Base-by-base conservation (phyloP, 768 basidiomycete species). In the Phaeotremella fagi region DNA sequence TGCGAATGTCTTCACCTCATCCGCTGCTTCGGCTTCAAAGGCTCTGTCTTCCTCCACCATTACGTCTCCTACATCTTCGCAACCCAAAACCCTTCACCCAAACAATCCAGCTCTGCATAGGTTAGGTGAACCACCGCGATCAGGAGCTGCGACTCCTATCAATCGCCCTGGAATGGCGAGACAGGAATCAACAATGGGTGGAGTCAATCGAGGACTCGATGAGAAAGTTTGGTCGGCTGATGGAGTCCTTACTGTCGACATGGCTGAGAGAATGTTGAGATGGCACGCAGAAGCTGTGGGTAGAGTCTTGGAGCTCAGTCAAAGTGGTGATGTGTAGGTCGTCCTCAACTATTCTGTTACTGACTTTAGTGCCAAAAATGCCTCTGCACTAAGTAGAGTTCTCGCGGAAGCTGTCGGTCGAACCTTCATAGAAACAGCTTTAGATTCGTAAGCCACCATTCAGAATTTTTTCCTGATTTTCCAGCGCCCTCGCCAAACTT, bases 261-360 rank as follows among this genome's bases (percentile, higher is more conserved):
- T 83, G 9, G 88, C 90, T 1, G 90, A 94, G 77, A 85, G 81
- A 63, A 91, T 98, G 84, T 77, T 98, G 15, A 88, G 84, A 72
- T 97, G 94, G 91, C 95, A 99, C 74, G 94, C 95, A 1, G 95
- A 99, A 71, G 89, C 91, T 3, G 85, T 95, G 25, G 94, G 95
- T 3, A 78, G 95, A 62, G 92, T 90, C 60, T 88, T 92, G 11
- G 95, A 98, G 74, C 77, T 99, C 43, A 91, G 85, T 66, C 75
- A 84, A 11, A 67, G 81, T 6, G 84, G 82, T 37, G 95, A 99
- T 66, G 83, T 92, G 90, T 95, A 67, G 76, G 88, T 79, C 2
- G 18, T 1, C 24, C 6, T 14, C 14, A 15, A 33, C 38, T 48
- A 41, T 38, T 16, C 16, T 33, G 31, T 16, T 33, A 22, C 38